Conservation (phyloP, 768 basidiomycete species). For the Termitomyces sp. region DNA sequence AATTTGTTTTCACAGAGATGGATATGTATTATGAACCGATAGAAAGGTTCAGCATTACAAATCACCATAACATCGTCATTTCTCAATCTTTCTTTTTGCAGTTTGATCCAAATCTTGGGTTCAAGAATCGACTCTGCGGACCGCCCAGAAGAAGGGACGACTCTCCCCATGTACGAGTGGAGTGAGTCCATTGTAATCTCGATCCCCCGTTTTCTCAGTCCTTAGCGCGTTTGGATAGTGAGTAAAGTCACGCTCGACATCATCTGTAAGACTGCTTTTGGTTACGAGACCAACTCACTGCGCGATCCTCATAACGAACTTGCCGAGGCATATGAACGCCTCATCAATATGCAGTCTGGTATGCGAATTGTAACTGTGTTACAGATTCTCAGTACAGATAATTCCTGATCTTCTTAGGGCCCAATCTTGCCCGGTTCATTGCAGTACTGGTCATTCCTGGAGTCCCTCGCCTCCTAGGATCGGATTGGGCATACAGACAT, state of each 20-base stretch:
- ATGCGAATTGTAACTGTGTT: neutral
- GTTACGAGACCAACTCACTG: constrained; percentile 40
- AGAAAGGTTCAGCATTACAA: constrained; percentile 27
- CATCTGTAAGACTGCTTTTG: constrained; percentile 46
- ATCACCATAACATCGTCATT: neutral
- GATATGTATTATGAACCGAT: constrained; percentile 45
- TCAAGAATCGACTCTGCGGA: constrained; percentile 22
- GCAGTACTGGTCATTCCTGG: constrained; percentile 32
- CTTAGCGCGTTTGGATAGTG: constrained; percentile 22
- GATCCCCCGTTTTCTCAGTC: neutral
- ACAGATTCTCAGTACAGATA: neutral
- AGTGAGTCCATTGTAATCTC: constrained; percentile 26
- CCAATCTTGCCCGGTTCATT: constrained; percentile 32
- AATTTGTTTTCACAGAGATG: constrained; percentile 22
- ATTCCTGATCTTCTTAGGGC: constrained; percentile 8
- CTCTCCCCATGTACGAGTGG: constrained; percentile 39
- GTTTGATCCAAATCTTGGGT: constrained; percentile 34
- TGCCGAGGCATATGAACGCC: constrained; percentile 39
- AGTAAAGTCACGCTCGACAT: constrained; percentile 49
- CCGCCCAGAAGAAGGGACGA: constrained; percentile 20
- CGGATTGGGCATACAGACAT: constrained; percentile 31
- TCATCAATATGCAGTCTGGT: constrained; percentile 36
- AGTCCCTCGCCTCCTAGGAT: constrained; percentile 21
- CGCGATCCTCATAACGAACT: constrained; percentile 42
- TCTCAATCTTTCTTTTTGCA: constrained; percentile 5